Conservation (phyloP, 805 yeast genomes). For the Monosporozyma unispora region DNA sequence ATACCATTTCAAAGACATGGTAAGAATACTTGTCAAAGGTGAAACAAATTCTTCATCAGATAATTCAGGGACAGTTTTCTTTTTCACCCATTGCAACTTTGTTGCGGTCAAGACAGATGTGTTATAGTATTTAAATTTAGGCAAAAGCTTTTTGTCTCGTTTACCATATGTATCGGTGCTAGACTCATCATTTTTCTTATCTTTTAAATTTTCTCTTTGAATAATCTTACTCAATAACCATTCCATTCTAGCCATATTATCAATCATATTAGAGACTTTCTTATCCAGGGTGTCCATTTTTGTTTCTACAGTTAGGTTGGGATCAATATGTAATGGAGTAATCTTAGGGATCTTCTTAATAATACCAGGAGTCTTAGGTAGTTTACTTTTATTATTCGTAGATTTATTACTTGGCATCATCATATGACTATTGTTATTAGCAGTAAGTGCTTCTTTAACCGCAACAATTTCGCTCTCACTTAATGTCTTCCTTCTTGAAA, state of each 20-base stretch:
- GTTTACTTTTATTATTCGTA: neutral
- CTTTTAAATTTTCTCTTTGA: constrained; percentile 5
- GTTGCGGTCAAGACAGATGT: constrained; percentile 18
- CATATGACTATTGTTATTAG: neutral
- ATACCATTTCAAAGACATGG: constrained; percentile 20
- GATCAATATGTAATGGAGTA: neutral
- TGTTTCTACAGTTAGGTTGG: neutral
- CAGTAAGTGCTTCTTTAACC: neutral
- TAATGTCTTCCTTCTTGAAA: neutral
- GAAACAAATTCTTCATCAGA: constrained; percentile 9
- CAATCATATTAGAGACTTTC: constrained; percentile 17
- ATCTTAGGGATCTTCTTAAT: neutral
- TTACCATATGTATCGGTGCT: neutral
- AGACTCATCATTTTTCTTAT: neutral
- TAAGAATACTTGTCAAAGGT: constrained; percentile 16
- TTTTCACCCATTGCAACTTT: constrained; percentile 19
- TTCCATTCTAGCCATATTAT: constrained; percentile 17
- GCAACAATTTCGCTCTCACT: neutral
- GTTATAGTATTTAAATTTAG: constrained; percentile 13
- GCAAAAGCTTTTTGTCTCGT: neutral
- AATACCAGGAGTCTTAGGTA: neutral
- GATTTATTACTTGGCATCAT: neutral
- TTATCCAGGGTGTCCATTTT: constrained; percentile 17
- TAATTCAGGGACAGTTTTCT: constrained; percentile 7
- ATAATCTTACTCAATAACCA: constrained; percentile 14